A percentile compares a stretch with the other conserved stretches of the same genome.
phyloP scores from a whole-genome alignment of 805 yeast species.

The Saccharomycopsis amapae region DNA sequence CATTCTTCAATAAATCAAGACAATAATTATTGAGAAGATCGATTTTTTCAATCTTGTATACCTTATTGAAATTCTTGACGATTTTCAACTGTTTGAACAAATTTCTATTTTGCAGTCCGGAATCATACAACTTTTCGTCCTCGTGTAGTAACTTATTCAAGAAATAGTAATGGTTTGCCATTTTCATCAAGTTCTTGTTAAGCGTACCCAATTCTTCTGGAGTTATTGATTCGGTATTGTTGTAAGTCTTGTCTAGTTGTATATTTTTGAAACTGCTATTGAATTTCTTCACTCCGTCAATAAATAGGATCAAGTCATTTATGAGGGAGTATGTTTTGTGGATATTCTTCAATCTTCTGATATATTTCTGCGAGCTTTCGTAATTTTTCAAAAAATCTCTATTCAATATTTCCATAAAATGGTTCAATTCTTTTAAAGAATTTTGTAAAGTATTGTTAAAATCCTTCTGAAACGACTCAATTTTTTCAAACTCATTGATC shows the following conservation, averaged over 20 bases:
- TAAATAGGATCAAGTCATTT: constrained; percentile 34
- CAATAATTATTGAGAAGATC: constrained; percentile 26
- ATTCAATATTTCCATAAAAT: constrained; percentile 30
- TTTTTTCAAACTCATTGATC: constrained; percentile 31
- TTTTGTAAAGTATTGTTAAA: constrained; percentile 28
- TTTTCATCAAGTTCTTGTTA: neutral
- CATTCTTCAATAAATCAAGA: constrained; percentile 11
- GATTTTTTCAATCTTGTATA: constrained; percentile 15
- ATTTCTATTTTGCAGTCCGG: neutral
- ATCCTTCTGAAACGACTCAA: constrained; percentile 27
- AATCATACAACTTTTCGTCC: neutral
- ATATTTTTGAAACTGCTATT: constrained; percentile 9
- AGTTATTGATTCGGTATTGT: neutral
- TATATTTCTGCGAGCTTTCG: constrained; percentile 33
- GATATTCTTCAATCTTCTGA: constrained; percentile 32
- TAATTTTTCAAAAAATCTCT: constrained; percentile 35
- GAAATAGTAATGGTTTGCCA: constrained; percentile 2
- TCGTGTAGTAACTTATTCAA: constrained; percentile 10
- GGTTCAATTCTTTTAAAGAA: constrained; percentile 29
- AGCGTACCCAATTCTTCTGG: neutral
- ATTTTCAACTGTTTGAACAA: constrained; percentile 14
- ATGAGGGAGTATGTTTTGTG: constrained; percentile 34
- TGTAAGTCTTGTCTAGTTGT: constrained; percentile 2
- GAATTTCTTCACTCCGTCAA: constrained; percentile 30
- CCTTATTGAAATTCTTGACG: constrained; percentile 7